phyloP scores from a whole-genome alignment of 306 rosid genomes.

The Glycine latifolia region DNA sequence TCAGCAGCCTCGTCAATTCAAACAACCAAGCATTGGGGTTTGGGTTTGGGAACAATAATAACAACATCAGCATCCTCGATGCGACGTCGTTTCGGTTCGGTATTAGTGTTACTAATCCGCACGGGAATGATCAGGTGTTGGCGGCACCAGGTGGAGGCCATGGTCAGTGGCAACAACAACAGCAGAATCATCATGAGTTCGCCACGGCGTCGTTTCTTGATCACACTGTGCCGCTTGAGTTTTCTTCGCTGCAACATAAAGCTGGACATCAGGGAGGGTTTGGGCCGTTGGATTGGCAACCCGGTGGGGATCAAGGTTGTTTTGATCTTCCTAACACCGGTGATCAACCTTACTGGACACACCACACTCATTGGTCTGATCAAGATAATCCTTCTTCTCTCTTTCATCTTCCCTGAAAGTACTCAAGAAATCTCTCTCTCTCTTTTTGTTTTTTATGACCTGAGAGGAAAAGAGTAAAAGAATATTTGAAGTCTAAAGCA shows the following conservation, averaged over 20 bases:
- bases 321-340: constrained; percentile 73
- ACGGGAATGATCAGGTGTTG: not conserved
- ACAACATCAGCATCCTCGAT: constrained; percentile 36
- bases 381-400: constrained; percentile 67
- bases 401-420: constrained; percentile 71
- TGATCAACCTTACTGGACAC: constrained; percentile 85
- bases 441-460: not conserved
- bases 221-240: constrained; percentile 51
- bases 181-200: constrained; percentile 38
- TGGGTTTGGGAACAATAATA: constrained; percentile 42
- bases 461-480: not conserved
- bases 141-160: not conserved
- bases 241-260: constrained; percentile 56
- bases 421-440: constrained; percentile 6
- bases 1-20: constrained; percentile 59
- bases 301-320: constrained; percentile 52
- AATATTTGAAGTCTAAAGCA: constrained; percentile 17
- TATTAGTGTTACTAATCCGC: constrained; percentile 5
- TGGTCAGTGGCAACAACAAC: constrained; percentile 43
- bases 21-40: constrained; percentile 57
- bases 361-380: constrained; percentile 73
- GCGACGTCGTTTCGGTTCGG: constrained; percentile 61
- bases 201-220: constrained; percentile 43
- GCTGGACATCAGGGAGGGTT: constrained; percentile 50
- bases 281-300: constrained; percentile 60